phyloP scores from a whole-genome alignment of 1,139 yeast species.

The Wickerhamiella pararugosa region DNA sequence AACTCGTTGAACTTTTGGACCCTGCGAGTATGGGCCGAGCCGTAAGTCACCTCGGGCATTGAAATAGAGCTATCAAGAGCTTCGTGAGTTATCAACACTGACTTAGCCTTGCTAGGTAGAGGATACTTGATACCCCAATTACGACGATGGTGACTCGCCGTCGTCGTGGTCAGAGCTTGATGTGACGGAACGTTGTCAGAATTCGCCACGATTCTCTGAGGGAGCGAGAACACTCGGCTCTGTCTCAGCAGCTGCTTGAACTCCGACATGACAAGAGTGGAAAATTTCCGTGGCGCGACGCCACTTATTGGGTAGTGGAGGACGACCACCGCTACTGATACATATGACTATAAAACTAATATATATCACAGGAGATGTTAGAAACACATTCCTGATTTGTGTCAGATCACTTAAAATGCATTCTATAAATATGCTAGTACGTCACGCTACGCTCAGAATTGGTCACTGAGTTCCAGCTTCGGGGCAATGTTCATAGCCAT shows the following conservation, averaged over 20 bases:
- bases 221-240: constrained; percentile 16
- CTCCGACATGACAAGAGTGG: not conserved
- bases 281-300: no score
- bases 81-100: constrained; percentile 35
- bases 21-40: constrained; percentile 14
- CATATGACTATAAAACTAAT: not conserved
- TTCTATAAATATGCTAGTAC: not conserved
- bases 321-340: no score
- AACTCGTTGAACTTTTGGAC: constrained; percentile 25
- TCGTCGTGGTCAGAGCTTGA: constrained; percentile 44
- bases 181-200: constrained; percentile 17
- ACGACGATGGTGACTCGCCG: constrained; percentile 38
- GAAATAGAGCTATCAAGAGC: constrained; percentile 32
- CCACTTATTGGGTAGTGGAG: no score
- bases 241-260: constrained; percentile 14
- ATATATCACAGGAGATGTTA: not conserved
- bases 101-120: constrained; percentile 35
- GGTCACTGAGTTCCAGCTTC: constrained; percentile 76
- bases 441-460: constrained; percentile 28
- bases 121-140: constrained; percentile 54
- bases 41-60: constrained; percentile 13
- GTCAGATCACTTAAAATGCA: no score
- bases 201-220: constrained; percentile 10
- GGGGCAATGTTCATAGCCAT: constrained; percentile 98
- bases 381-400: not conserved